Evolutionary conservation across 257 asterid species (phyloP).

Genomic region (Solanum verrucosum): DNA sequence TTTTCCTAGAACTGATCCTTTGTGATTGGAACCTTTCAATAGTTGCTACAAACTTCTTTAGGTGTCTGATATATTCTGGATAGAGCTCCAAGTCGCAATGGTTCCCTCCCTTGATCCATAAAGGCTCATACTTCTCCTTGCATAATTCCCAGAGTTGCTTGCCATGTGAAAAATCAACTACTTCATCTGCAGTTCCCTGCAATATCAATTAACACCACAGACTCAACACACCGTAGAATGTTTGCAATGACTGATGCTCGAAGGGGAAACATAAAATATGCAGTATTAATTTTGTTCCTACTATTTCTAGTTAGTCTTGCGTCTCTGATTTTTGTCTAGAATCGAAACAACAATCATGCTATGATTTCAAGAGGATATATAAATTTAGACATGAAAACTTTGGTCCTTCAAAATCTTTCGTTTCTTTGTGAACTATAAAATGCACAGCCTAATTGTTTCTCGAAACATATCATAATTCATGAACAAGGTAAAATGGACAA

Average conservation of each 20-base stretch:
- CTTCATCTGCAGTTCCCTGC: constrained; percentile 93
- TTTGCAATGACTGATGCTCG: background rate
- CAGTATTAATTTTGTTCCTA: background rate
- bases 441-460: background rate
- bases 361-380: background rate
- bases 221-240: background rate
- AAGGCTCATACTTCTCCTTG: constrained; percentile 75
- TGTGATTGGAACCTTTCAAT: constrained; percentile 68
- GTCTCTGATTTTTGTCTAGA: background rate
- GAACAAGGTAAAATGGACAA: background rate
- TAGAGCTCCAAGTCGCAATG: constrained; percentile 78
- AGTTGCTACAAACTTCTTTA: constrained; percentile 64
- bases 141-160: constrained; percentile 87
- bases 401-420: background rate
- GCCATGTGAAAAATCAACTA: constrained; percentile 79
- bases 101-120: constrained; percentile 82
- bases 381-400: background rate
- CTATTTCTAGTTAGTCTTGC: background rate
- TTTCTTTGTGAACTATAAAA: background rate
- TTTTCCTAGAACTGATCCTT: constrained; percentile 58
- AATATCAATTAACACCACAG: background rate
- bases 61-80: constrained; percentile 74
- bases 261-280: background rate
- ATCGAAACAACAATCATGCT: background rate
- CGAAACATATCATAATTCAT: background rate